Evolutionary conservation across 176 grass and related monocot species (phyloP).

Genomic region (Triticum urartu): DNA sequence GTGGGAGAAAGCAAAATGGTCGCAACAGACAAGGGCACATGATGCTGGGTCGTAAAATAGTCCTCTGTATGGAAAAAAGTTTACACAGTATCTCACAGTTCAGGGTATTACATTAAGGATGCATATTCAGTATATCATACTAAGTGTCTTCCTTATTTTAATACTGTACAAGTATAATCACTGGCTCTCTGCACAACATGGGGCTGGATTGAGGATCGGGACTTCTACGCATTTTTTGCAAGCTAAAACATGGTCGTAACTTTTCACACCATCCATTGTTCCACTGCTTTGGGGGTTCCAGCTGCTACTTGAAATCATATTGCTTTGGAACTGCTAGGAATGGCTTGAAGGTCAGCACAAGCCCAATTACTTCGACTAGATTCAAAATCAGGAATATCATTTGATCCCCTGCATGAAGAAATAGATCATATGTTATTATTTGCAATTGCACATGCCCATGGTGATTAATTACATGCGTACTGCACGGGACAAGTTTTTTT

Average conservation of each 20-base stretch:
- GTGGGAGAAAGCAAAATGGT: background rate
- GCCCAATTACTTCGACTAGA: constrained; percentile 28
- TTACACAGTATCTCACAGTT: background rate
- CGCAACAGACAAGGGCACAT: background rate
- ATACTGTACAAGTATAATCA: background rate
- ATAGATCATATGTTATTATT: background rate
- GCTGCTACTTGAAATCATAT: constrained; percentile 10
- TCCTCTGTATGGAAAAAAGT: too few relatives aligned
- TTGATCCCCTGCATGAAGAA: constrained; percentile 29
- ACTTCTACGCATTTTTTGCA: background rate
- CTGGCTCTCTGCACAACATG: background rate
- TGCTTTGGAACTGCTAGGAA: constrained; percentile 31
- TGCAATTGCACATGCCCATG: background rate
- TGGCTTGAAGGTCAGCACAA: constrained; percentile 41
- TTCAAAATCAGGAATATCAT: constrained; percentile 44
- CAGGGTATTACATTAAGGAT: background rate
- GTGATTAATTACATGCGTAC: background rate
- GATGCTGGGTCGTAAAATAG: too few relatives aligned
- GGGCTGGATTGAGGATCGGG: background rate
- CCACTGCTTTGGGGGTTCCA: background rate
- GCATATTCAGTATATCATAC: background rate
- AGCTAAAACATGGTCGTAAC: background rate
- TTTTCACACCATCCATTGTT: background rate
- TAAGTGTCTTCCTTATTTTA: background rate
- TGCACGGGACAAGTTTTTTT: background rate